Evolutionary conservation across 2,329 filamentous ascomycete species (phyloP).

Genomic region (Fusarium cyanostomum): DNA sequence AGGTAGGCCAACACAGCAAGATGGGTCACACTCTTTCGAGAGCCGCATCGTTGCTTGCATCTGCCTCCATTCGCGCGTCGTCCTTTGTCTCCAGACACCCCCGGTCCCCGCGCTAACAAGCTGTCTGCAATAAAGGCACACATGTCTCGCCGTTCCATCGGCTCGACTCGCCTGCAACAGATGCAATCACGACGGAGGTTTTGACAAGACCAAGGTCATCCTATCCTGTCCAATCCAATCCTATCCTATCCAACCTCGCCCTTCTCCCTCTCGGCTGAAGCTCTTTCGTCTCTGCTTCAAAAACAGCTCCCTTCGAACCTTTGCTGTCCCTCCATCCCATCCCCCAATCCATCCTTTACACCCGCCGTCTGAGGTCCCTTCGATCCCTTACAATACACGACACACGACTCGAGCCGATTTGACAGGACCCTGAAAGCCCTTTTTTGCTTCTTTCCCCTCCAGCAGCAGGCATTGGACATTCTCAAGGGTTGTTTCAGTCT

Average conservation of each 20-base stretch:
- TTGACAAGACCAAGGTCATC: constrained; percentile 25
- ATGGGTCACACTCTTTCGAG: constrained; percentile 73
- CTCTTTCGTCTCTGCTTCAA: constrained; percentile 26
- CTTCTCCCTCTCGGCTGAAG: constrained; percentile 5
- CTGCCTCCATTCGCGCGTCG: constrained; percentile 54
- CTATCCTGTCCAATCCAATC: constrained; percentile 4
- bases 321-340: constrained; percentile 10
- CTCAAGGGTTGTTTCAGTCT: constrained; percentile 20
- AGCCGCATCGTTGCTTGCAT: constrained; percentile 74
- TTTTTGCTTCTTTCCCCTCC: constrained; percentile 1
- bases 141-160: constrained; percentile 58
- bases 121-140: constrained; percentile 72
- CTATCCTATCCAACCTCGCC: neutral
- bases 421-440: constrained; percentile 17
- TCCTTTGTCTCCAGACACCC: constrained; percentile 55
- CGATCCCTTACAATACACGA: constrained; percentile 9
- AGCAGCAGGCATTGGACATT: constrained; percentile 7
- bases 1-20: constrained; percentile 92
- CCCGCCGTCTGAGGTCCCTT: constrained; percentile 3
- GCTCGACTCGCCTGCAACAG: constrained; percentile 60
- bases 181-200: constrained; percentile 57
- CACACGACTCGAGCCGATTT: constrained; percentile 20
- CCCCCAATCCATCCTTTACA: constrained; percentile 13
- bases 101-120: constrained; percentile 61
- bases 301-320: constrained; percentile 1